A percentile compares a stretch with the other conserved stretches of the same genome.
Conservation (phyloP, 495 filamentous ascomycete species). For the Barbatosphaeria neglecta region DNA sequence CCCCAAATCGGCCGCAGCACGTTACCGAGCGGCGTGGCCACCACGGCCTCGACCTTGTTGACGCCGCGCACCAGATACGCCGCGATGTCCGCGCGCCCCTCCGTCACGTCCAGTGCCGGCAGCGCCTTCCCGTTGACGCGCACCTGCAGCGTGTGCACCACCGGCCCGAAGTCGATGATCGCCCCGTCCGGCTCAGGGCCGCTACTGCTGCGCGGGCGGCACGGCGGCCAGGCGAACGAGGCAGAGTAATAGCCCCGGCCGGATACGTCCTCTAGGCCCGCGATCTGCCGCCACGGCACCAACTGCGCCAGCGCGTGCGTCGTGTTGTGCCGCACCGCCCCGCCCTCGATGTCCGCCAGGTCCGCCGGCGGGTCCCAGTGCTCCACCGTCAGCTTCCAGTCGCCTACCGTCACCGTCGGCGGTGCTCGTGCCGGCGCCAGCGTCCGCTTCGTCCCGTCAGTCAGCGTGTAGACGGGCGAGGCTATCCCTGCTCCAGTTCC, state of each 20-base stretch:
- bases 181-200: not conserved
- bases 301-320: not conserved
- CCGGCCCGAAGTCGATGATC: slow-evolving; percentile 3
- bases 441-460: not conserved
- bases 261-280: not conserved
- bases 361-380: slow-evolving; percentile 2
- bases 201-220: not conserved
- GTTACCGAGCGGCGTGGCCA: not conserved
- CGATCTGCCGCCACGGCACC: not conserved
- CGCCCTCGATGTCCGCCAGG: not conserved
- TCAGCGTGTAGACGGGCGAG: not conserved
- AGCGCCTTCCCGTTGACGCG: slow-evolving; percentile 2
- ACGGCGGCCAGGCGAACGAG: not conserved
- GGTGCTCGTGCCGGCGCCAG: not conserved
- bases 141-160: slow-evolving; percentile 3
- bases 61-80: not conserved
- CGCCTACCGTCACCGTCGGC: not conserved
- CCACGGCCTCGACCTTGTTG: slow-evolving; percentile 2
- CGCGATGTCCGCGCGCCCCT: slow-evolving; percentile 2
- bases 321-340: not conserved
- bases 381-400: slow-evolving; percentile 1
- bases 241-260: not conserved
- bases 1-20: slow-evolving; percentile 1
- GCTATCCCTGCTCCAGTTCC: not conserved
- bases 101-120: not conserved